These are phyloP conservation scores for Kluyveromyces lactis DNA, from an alignment of 805 yeast genomes.

Conservation along the genomic window DNA sequence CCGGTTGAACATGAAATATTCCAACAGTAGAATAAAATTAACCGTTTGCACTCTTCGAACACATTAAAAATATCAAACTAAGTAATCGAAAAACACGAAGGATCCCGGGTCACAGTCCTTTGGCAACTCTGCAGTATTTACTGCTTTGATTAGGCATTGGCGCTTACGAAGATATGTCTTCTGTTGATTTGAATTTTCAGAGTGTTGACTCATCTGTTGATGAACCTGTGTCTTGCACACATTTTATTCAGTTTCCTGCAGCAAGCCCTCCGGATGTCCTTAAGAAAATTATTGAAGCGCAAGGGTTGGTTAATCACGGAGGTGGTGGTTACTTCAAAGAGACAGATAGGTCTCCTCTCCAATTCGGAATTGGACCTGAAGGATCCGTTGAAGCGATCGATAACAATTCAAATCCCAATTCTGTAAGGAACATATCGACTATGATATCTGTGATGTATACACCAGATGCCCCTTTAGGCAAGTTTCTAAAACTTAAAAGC, in stretches of 20 bases:
- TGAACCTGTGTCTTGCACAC: conserved; percentile 11
- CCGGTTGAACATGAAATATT: too few species aligned
- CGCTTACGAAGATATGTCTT: background rate
- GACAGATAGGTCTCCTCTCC: conserved; percentile 44
- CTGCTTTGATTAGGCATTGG: too few species aligned
- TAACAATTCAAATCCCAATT: conserved; percentile 1
- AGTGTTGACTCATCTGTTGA: conserved; percentile 12
- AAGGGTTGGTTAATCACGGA: conserved; percentile 36
- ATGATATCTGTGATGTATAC: conserved; percentile 46
- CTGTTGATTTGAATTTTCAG: conserved; percentile 6
- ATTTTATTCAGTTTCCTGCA: conserved; percentile 15
- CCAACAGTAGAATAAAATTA: too few species aligned
- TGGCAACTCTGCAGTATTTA: too few species aligned
- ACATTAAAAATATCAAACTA: too few species aligned
- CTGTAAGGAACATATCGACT: conserved; percentile 38
- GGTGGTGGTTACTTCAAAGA: conserved; percentile 54
- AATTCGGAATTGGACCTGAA: conserved; percentile 30
- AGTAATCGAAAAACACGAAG: too few species aligned
- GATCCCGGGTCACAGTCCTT: too few species aligned
- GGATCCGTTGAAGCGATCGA: conserved; percentile 4
- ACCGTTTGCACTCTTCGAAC: too few species aligned
- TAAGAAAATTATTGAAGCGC: conserved; percentile 28
- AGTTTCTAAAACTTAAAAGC: conserved; percentile 43
- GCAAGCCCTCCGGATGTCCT: conserved; percentile 19
- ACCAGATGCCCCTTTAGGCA: conserved; percentile 42